These are phyloP conservation scores for Ascosphaera apis DNA, from an alignment of 2,329 filamentous ascomycete genomes.

Conservation along the genomic window DNA sequence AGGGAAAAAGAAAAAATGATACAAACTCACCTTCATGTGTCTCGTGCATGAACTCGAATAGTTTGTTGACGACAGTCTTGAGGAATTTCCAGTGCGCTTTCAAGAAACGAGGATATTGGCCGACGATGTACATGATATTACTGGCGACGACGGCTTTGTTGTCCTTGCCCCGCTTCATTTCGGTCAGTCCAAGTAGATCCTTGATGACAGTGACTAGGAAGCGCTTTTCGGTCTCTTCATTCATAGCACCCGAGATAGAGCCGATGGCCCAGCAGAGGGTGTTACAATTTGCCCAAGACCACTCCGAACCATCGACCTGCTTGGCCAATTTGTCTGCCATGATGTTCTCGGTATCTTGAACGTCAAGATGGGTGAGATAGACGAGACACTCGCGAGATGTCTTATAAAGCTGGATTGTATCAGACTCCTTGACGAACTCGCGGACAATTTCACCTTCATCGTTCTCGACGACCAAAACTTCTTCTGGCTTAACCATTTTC, in stretches of 20 bases:
- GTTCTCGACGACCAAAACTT: slow-evolving; percentile 97
- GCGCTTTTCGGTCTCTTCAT: slow-evolving; percentile 95
- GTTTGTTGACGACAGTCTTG: slow-evolving; percentile 98
- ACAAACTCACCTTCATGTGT: slow-evolving; percentile 57
- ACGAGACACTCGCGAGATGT: slow-evolving; percentile 93
- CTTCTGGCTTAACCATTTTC: slow-evolving; percentile 97
- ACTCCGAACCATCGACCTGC: slow-evolving; percentile 86
- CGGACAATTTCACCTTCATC: slow-evolving; percentile 97
- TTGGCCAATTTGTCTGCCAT: slow-evolving; percentile 97
- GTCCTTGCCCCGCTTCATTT: slow-evolving; percentile 98
- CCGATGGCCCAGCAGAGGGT: slow-evolving; percentile 98
- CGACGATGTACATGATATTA: slow-evolving; percentile 99
- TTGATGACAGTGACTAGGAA: slow-evolving; percentile 98
- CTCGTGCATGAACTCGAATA: slow-evolving; percentile 99
- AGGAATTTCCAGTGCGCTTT: slow-evolving; percentile 99
- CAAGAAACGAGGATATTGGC: slow-evolving; percentile 90
- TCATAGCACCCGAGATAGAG: slow-evolving; percentile 97
- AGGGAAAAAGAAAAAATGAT: neutral
- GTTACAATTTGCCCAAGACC: slow-evolving; percentile 99
- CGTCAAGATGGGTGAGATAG: slow-evolving; percentile 90
- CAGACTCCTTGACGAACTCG: slow-evolving; percentile 97
- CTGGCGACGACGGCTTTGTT: slow-evolving; percentile 98
- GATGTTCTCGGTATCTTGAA: slow-evolving; percentile 91
- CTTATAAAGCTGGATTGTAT: slow-evolving; percentile 98
- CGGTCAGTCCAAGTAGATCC: slow-evolving; percentile 82